Conservation (phyloP, 1,139 yeast species). For the Scheffersomyces stambukii region DNA sequence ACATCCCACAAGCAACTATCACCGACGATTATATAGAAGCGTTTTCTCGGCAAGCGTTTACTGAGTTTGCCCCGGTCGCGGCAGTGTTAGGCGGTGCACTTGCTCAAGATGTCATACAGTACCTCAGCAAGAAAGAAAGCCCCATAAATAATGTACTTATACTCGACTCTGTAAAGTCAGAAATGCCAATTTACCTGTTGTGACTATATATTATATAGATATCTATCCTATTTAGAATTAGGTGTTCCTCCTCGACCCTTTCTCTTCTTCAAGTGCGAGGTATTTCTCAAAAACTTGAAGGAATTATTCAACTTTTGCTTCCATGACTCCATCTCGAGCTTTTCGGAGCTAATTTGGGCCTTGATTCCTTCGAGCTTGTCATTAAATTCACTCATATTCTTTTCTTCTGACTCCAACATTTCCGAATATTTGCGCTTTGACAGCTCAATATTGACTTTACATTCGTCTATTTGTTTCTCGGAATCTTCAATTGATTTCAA, state of each 20-base stretch:
- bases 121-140: conserved; percentile 66
- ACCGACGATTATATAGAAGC: conserved; percentile 33
- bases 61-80: conserved; percentile 80
- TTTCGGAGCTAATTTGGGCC: conserved; percentile 17
- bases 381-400: conserved; percentile 20
- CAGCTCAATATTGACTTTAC: conserved; percentile 24
- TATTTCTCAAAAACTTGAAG: conserved; percentile 34
- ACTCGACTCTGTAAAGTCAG: conserved; percentile 65
- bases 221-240: conserved; percentile 8
- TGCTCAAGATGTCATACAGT: conserved; percentile 88
- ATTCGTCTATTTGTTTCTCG: conserved; percentile 30
- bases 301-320: conserved; percentile 30
- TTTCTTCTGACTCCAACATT: conserved; percentile 18
- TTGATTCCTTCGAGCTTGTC: conserved; percentile 16
- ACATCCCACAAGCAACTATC: conserved; percentile 35
- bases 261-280: conserved; percentile 42
- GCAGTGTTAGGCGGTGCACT: conserved; percentile 88
- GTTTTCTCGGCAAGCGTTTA: conserved; percentile 48
- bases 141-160: conserved; percentile 81
- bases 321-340: conserved; percentile 20
- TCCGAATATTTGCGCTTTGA: conserved; percentile 27
- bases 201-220: conserved; percentile 16
- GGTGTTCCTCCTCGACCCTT: conserved; percentile 42
- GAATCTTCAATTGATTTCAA: conserved; percentile 52
- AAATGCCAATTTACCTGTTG: conserved; percentile 73